Evolutionary conservation across 192 early-diverging fungal genomes (phyloP).

Genomic region (Coemansia furcata): DNA sequence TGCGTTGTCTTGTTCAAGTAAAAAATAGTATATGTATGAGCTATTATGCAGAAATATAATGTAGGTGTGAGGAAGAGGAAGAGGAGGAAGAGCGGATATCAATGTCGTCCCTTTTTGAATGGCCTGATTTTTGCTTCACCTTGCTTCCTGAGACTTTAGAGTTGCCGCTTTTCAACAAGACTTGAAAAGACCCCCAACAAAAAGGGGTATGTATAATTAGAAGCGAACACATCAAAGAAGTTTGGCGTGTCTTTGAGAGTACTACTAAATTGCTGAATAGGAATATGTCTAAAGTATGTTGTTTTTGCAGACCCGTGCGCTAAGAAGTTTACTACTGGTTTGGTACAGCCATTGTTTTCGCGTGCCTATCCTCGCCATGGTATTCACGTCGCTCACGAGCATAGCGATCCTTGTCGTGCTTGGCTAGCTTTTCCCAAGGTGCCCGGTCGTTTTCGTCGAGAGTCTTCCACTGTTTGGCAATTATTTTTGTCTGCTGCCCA

Average conservation of each 20-base stretch:
- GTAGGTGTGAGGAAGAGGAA: too few species aligned
- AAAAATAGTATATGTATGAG: too few species aligned
- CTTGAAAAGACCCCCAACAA: neutral
- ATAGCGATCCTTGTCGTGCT: conserved; percentile 61
- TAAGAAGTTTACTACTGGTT: neutral
- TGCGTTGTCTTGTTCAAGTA: too few species aligned
- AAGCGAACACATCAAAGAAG: neutral
- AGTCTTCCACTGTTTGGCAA: conserved; percentile 60
- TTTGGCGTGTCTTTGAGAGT: neutral
- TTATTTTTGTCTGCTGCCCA: conserved; percentile 73
- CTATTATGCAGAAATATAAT: too few species aligned
- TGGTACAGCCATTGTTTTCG: conserved; percentile 12
- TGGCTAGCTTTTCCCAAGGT: conserved; percentile 57
- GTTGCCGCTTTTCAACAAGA: too few species aligned
- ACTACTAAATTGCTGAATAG: too few species aligned
- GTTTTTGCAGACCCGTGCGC: neutral
- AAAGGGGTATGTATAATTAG: neutral
- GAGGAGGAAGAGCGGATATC: too few species aligned
- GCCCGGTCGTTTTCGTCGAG: conserved; percentile 51
- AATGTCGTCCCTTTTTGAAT: too few species aligned
- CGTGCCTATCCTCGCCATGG: conserved; percentile 30
- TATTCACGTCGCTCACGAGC: conserved; percentile 62
- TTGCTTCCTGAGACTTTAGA: too few species aligned
- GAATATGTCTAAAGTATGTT: neutral
- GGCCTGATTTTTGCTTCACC: too few species aligned